Evolutionary conservation across 805 yeast species (phyloP).

Genomic region (Isabelozyma heimii): DNA sequence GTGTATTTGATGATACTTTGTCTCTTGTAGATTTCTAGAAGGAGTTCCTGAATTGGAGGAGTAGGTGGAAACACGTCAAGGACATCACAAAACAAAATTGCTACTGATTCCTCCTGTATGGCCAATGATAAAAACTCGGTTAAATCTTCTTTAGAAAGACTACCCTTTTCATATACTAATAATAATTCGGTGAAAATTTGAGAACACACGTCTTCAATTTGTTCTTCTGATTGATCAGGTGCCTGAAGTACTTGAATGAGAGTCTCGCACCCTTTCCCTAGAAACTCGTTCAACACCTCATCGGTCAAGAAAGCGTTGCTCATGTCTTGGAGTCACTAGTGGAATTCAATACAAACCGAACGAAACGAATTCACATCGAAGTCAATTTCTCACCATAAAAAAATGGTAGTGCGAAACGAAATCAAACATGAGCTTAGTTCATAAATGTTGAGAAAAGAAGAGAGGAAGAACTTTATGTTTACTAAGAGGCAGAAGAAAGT

Average conservation of each 20-base stretch:
- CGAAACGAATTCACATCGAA: too few relatives aligned
- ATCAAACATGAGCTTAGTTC: not conserved
- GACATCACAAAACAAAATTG: conserved; percentile 36
- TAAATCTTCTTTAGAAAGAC: conserved; percentile 10
- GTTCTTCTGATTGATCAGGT: conserved; percentile 15
- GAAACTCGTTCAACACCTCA: conserved; percentile 29
- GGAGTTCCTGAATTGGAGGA: conserved; percentile 16
- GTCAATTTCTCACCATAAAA: not conserved
- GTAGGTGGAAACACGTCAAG: conserved; percentile 35
- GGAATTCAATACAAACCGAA: too few relatives aligned
- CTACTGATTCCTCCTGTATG: conserved; percentile 29
- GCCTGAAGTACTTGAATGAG: conserved; percentile 28
- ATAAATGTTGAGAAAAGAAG: too few relatives aligned
- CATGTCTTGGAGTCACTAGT: not conserved
- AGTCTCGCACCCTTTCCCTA: conserved; percentile 27
- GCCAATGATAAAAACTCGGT: conserved; percentile 21
- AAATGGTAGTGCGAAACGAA: not conserved
- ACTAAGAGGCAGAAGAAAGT: too few relatives aligned
- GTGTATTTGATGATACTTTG: conserved; percentile 25
- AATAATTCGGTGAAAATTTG: conserved; percentile 33
- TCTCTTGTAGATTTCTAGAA: conserved; percentile 18
- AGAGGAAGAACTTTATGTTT: too few relatives aligned
- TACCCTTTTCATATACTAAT: conserved; percentile 20
- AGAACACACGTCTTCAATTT: conserved; percentile 15
- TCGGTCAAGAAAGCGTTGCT: conserved; percentile 23